Evolutionary conservation across 371 early-diverging fungal genomes (phyloP), one percentile per base, ranked within the genome.

Genomic region (Lichtheimia ornata): DNA sequence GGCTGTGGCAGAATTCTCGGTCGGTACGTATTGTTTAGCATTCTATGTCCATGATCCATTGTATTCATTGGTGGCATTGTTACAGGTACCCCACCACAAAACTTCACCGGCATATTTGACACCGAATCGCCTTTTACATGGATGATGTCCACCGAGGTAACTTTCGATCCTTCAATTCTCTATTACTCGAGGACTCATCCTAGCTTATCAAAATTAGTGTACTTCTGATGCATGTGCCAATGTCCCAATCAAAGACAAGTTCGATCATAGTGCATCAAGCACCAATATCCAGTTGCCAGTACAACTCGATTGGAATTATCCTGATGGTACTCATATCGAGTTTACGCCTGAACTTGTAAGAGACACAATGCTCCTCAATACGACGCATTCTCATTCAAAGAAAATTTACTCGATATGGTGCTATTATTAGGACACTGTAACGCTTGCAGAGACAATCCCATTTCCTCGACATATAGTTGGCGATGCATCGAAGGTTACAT

Each of bases 121-220:
- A 74, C 74, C 1, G 68, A 60, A 6, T 58, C 74, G n/a, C 66
- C 67, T 12, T 49, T 74, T 4, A 64, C 71, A 1, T 74, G 69
- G 62, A 64, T 64, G 12, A 63, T 68, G 51, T 74, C 74, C 5
- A 65, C 59, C 6, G 35, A 35, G 35, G 35, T 35, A 35, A 1
- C 9, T 35, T 35, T 35, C 1, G 11, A 1, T 13, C 55, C 30
- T 55, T 59, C 50, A 12, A 13, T 28, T 17, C 2, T 30, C 6
- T 15, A 45, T 50, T 50, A 58, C 25, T n/a, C 4, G 35, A 35
- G 11, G 9, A 35, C 47, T 53, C 4, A 47, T 61, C 22, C 3
- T 0, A 35, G 35, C 35, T 35, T 9, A 35, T 35, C 0, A 2
- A 35, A 35, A 6, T 18, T 25, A 62, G 61, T 74, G 74, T 65